These are phyloP conservation scores for Purpureocillium takamizusanense DNA, from an alignment of 2,329 filamentous ascomycete genomes.

Conservation along the genomic window DNA sequence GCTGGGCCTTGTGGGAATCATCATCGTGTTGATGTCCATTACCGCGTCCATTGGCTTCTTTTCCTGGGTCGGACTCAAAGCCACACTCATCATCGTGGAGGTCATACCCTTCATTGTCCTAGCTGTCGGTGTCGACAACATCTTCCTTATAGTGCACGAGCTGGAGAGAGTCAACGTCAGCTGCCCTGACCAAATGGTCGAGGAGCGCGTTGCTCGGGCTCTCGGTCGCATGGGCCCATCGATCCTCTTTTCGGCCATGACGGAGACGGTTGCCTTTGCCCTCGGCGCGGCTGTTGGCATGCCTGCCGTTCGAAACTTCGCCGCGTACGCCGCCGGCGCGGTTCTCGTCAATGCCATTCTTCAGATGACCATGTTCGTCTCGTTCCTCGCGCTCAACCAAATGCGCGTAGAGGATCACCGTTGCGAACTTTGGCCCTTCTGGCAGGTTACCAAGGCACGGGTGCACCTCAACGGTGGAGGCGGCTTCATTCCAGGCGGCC, in stretches of 20 bases:
- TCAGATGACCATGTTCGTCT: constrained; percentile 95
- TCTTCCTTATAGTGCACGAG: constrained; percentile 96
- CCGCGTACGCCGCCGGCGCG: constrained; percentile 88
- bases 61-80: constrained; percentile 84
- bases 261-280: constrained; percentile 88
- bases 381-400: constrained; percentile 86
- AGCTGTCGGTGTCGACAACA: constrained; percentile 96
- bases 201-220: constrained; percentile 76
- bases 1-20: constrained; percentile 84
- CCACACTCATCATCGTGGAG: constrained; percentile 94
- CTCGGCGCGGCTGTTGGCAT: constrained; percentile 92
- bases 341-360: constrained; percentile 96
- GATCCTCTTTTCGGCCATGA: constrained; percentile 88
- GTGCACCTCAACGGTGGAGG: constrained; percentile 52
- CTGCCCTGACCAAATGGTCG: constrained; percentile 80
- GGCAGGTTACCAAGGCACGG: constrained; percentile 68
- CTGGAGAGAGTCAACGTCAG: constrained; percentile 91
- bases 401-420: constrained; percentile 78
- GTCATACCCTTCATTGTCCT: constrained; percentile 97
- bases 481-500: constrained; percentile 42
- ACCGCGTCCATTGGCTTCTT: constrained; percentile 91
- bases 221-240: constrained; percentile 96
- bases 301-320: constrained; percentile 97
- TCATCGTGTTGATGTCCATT: constrained; percentile 97
- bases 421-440: constrained; percentile 86